Evolutionary conservation across 2,329 filamentous ascomycete genomes (phyloP), one percentile per base, ranked within the genome.

Genomic region (Epichloe aotearoae): DNA sequence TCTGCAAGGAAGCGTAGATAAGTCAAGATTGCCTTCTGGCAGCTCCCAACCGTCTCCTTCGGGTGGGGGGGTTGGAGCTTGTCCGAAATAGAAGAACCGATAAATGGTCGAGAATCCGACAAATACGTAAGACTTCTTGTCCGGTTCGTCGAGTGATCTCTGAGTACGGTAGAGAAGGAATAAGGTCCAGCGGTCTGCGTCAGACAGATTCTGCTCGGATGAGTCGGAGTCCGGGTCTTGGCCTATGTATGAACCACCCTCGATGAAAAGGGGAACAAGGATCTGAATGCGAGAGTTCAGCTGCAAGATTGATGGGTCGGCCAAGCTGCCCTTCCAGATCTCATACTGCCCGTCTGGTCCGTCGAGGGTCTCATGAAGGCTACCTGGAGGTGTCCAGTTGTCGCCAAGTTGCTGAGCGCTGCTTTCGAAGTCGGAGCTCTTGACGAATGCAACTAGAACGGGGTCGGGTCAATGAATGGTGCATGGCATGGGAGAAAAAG

Each of bases 21-120:
- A 71, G 45, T 73, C 68, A 45, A 76, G 65, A 34, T 76, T 65
- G 39, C 69, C 60, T 56, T 64, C 52, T 48, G 70, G 65, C 52
- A 77, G 60, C 62, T 74, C 71, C 67, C 72, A 73, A 14, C 69
- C 63, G 19, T 59, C 59, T 33, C 55, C 60, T 34, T 68, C 70
- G 3, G 65, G 56, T 10, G 73, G 68, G 7, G 72, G 69, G 3
- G 73, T 72, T 0, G 67, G 66, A 0, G 72, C 68, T 23, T 74
- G 74, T 8, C 38, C 37, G 53, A 79, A 80, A 55, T 78, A 73
- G 73, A 85, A 95, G 70, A 89, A 91, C 47, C 88, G 82, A 67
- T 96, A 96, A 36, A 91, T 83, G 1, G 91, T 97, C 15, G 85
- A 83, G 67, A 94, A 97, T 52, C 93, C 93, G 37, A 88, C 82